Evolutionary conservation across 2,329 filamentous ascomycete genomes (phyloP).

Genomic region (Camptophora hylomeconis): DNA sequence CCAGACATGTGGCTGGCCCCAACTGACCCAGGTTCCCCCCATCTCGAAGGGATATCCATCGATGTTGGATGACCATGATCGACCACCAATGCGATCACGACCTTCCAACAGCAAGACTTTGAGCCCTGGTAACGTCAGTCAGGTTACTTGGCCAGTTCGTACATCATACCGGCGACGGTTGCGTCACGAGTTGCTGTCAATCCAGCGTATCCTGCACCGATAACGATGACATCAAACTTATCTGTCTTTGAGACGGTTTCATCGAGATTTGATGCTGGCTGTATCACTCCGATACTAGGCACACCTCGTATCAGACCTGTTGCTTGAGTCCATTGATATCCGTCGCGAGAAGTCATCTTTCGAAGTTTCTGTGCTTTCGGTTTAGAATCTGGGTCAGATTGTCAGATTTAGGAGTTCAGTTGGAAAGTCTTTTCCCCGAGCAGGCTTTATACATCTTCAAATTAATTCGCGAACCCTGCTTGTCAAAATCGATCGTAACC

Average conservation of each 20-base stretch:
- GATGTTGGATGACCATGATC: conserved; percentile 34
- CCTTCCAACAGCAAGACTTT: conserved; percentile 34
- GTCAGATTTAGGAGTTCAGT: no score
- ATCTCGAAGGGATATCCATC: conserved; percentile 34
- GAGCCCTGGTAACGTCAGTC: conserved; percentile 17
- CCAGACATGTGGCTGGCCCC: conserved; percentile 32
- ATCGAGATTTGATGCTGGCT: conserved; percentile 14
- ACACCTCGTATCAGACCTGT: conserved; percentile 15
- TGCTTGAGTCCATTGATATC: conserved; percentile 18
- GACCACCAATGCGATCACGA: conserved; percentile 36
- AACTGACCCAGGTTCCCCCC: conserved; percentile 39
- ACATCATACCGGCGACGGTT: conserved; percentile 14
- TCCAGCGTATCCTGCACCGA: conserved; percentile 23
- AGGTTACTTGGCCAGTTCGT: not conserved
- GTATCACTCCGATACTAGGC: conserved; percentile 15
- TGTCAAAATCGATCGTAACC: no score
- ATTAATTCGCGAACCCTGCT: no score
- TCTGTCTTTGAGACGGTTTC: not conserved
- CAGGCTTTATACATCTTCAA: no score
- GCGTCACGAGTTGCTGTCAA: conserved; percentile 22
- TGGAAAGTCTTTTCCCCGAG: no score
- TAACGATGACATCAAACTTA: conserved; percentile 14
- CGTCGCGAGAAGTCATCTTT: conserved; percentile 18
- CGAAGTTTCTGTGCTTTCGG: no score
- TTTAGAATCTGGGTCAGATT: no score